phyloP scores from a whole-genome alignment of 352 stramenopile genomes.

The Elongisporangium undulatum region DNA sequence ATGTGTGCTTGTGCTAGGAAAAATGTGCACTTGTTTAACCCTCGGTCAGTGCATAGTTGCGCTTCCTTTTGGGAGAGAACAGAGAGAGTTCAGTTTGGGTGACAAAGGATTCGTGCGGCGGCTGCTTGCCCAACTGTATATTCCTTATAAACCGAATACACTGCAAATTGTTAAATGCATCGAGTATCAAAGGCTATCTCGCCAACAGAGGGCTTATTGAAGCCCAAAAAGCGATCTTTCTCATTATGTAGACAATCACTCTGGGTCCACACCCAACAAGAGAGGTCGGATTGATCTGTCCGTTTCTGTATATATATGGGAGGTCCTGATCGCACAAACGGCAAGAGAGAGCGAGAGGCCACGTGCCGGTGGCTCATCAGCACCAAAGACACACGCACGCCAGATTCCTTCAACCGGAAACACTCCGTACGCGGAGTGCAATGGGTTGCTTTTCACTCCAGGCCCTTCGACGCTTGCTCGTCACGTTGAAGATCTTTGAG shows the following conservation, averaged over 20 bases:
- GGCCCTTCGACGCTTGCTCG: background rate
- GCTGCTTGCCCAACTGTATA: background rate
- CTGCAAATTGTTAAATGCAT: background rate
- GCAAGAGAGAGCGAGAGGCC: background rate
- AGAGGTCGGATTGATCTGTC: background rate
- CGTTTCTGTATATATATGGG: background rate
- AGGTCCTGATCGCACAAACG: background rate
- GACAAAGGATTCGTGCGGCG: background rate
- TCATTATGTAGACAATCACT: background rate
- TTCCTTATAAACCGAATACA: background rate
- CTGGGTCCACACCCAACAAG: background rate
- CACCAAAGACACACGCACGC: background rate
- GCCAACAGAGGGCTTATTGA: background rate
- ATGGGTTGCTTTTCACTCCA: background rate
- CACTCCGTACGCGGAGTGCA: background rate
- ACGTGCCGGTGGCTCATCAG: background rate
- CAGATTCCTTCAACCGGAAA: background rate
- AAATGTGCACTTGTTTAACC: too few species aligned
- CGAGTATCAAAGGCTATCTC: background rate
- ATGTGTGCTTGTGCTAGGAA: too few species aligned
- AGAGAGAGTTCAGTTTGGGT: background rate
- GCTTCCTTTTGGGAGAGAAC: background rate
- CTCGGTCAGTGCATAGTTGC: background rate
- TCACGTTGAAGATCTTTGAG: background rate
- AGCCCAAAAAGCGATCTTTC: background rate